These are phyloP conservation scores for Pyricularia grisea DNA, from an alignment of 2,329 filamentous ascomycete genomes.

Conservation along the genomic window DNA sequence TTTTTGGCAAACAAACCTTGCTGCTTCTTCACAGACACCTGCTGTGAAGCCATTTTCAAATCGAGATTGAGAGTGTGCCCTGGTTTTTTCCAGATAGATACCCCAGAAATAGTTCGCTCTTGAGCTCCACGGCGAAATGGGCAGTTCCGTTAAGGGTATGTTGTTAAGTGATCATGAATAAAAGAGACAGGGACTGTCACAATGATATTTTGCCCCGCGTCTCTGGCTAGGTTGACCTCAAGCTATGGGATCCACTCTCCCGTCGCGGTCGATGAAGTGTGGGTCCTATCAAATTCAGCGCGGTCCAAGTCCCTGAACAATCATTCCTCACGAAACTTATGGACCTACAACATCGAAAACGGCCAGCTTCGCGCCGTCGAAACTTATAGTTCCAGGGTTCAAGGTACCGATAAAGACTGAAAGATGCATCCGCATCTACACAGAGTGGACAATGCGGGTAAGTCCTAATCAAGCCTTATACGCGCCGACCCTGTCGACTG, in stretches of 20 bases:
- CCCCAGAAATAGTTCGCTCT: background rate
- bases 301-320: background rate
- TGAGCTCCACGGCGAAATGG: background rate
- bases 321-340: background rate
- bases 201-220: background rate
- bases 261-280: background rate
- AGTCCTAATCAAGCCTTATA: background rate
- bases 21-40: conserved; percentile 55
- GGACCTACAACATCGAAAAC: background rate
- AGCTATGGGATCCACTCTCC: background rate
- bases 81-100: background rate
- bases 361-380: background rate
- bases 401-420: background rate
- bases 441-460: conserved; percentile 85
- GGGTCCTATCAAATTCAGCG: background rate
- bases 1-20: conserved; percentile 47
- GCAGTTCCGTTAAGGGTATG: background rate
- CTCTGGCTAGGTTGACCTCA: background rate
- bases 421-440: conserved; percentile 97
- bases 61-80: background rate
- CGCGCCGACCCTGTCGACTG: too few relatives aligned
- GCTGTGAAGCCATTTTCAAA: conserved; percentile 28
- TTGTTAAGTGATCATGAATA: background rate
- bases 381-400: background rate
- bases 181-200: background rate